Base-by-base conservation (phyloP, 75 land plant species). In the Larix kaempferi region DNA sequence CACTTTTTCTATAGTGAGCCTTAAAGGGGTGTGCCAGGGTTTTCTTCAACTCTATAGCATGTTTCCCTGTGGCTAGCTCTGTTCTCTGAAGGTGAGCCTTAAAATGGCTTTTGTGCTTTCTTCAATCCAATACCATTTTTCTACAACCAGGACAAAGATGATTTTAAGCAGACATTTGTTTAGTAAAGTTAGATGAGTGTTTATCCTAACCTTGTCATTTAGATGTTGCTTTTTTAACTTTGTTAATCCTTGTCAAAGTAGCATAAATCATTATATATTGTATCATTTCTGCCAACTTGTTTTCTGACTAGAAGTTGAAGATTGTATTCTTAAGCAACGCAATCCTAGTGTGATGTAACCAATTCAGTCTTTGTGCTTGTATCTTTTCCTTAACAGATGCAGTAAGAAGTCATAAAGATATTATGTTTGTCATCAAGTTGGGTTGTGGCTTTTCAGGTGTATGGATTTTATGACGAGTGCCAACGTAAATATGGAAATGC, bases 391-490 rank as follows among this genome's bases (percentile, higher is more conserved):
- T 41, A 10, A 69, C 44, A 69, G n/a, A 69, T 17, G 41, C 49
- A 35, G n/a, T 2, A 39, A 69, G 12, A n/a, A n/a, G 73, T 41
- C 10, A n/a, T 21, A 39, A 39, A 69, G 25, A 7, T 69, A 39
- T 37, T 69, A 69, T 69, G 1, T 69, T 41, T 25, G 19, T 59
- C 26, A 61, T 27, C 23, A 27, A 65, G 27, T 29, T 17, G 22
- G 49, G 23, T 44, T 41, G 8, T 39, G 44, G 11, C 8, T 61
- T 75, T 52, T 57, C 80, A 98, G 99, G 99, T 98, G 4, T 98
- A 98, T 89, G 99, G 99, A 7, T 98, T 98, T 76, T 98, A 98
- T 86, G 99, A 98, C 79, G 99, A 98, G 79, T 98, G 99, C 89
- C 98, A 98, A 76, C 89, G 99, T 82, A 98, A 98, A 83, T 98